Evolutionary conservation across 805 yeast species (phyloP).

Genomic region (Blastobotrys muscicola): DNA sequence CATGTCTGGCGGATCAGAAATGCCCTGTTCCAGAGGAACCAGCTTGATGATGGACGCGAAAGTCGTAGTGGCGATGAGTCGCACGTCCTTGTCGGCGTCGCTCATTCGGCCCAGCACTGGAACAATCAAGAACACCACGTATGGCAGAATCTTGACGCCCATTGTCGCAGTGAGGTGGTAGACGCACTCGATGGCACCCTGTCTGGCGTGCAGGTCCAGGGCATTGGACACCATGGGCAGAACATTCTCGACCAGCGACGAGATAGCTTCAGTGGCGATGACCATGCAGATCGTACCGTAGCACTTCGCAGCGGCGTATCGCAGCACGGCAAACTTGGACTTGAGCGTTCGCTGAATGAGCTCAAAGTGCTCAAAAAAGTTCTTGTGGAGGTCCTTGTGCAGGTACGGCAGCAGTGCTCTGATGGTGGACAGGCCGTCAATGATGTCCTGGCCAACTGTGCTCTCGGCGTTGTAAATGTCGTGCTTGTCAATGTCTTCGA

Average conservation of each 20-base stretch:
- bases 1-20: too few species aligned
- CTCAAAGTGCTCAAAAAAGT: constrained; percentile 46
- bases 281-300: constrained; percentile 69
- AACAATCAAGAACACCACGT: constrained; percentile 88
- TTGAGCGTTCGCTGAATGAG: constrained; percentile 44
- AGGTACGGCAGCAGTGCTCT: constrained; percentile 64
- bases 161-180: constrained; percentile 76
- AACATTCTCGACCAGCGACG: constrained; percentile 65
- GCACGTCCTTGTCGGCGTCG: constrained; percentile 81
- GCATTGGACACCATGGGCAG: constrained; percentile 78
- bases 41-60: constrained; percentile 92
- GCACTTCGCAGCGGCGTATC: constrained; percentile 87
- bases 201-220: constrained; percentile 59
- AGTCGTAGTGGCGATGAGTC: constrained; percentile 86
- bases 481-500: constrained; percentile 23
- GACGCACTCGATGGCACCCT: constrained; percentile 88
- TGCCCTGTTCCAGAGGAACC: constrained; percentile 96
- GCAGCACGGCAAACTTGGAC: constrained; percentile 68
- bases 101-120: constrained; percentile 98
- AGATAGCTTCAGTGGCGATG: constrained; percentile 61
- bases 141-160: constrained; percentile 87
- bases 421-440: constrained; percentile 79
- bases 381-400: constrained; percentile 35
- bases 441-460: constrained; percentile 61
- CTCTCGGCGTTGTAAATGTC: constrained; percentile 30